Evolutionary conservation across 768 basidiomycete genomes (phyloP), one percentile per base, ranked within the genome.

Genomic region (Pleurotus pulmonarius): DNA sequence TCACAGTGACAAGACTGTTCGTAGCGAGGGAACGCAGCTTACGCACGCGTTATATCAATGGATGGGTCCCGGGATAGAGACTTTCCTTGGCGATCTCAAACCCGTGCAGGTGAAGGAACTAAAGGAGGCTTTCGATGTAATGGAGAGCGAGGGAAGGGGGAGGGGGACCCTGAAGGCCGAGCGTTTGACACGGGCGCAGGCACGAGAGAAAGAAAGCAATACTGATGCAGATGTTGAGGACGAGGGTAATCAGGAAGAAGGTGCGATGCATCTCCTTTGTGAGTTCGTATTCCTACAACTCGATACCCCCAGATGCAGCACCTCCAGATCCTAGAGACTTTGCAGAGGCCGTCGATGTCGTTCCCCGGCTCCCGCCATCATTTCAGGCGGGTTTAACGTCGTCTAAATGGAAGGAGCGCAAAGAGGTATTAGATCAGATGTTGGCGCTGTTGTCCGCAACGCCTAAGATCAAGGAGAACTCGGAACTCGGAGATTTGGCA

Each of bases 341-440:
- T 60, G 85, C 88, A 3, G 92, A 96, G 64, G 85, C 88, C 12
- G 85, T 92, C 40, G 83, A 94, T 65, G 85, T 97, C 55, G 75
- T 87, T 18, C 69, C 83, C 2, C 87, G 88, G 60, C 78, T 98
- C 43, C 90, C 97, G 0, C 68, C 83, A 2, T 86, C 86, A 56
- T 76, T 98, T 58, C 83, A 90, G 57, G 76, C 85, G 2, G 75
- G 81, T 49, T 77, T 99, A 49, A 82, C 86, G 20, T 98, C 97
- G 3, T 85, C 92, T 0, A 98, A 98, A 71, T 99, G 97, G 97
- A 98, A 99, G 66, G 97, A 99, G 61, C 84, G 93, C 40, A 94
- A 98, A 66, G 91, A 95, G 63, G 90, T 83, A 2, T 75, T 98
- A 29, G 94, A 97, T 60, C 92, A 92, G 24, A 78, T 96, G 20